A percentile compares a stretch with the other conserved stretches of the same genome.
Evolutionary conservation across 805 yeast genomes (phyloP).

Genomic region (Lachancea fermentati): DNA sequence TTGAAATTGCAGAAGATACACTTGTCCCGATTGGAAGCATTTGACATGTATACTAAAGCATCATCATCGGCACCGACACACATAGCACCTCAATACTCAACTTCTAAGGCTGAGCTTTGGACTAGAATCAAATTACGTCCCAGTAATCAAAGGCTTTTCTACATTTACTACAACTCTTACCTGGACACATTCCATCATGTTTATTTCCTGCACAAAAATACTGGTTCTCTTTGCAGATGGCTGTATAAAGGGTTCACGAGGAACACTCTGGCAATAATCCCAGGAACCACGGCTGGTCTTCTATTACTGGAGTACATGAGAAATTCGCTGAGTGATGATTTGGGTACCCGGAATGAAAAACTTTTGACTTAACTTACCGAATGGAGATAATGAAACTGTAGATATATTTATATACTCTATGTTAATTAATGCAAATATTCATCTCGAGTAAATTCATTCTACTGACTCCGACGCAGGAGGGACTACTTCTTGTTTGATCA

Average conservation of each 20-base stretch:
- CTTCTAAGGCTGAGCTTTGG: constrained; percentile 1
- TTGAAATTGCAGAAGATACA: constrained; percentile 76
- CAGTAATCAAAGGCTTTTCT: constrained; percentile 21
- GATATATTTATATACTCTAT: background rate
- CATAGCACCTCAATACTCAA: constrained; percentile 1
- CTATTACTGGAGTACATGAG: constrained; percentile 81
- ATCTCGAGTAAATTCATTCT: too few relatives aligned
- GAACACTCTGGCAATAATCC: constrained; percentile 70
- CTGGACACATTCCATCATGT: constrained; percentile 66
- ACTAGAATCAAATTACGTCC: constrained; percentile 13
- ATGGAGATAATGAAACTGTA: background rate
- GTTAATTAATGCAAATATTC: background rate
- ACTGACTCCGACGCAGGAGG: too few relatives aligned
- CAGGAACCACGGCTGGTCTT: constrained; percentile 84
- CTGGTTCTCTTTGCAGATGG: constrained; percentile 52
- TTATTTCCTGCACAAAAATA: constrained; percentile 45
- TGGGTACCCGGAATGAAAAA: too few relatives aligned
- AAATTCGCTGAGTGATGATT: constrained; percentile 28
- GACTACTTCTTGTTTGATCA: too few relatives aligned
- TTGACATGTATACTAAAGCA: constrained; percentile 48
- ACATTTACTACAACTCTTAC: constrained; percentile 67
- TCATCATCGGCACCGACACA: background rate
- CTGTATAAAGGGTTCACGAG: constrained; percentile 73
- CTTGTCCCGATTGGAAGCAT: constrained; percentile 69
- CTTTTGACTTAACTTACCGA: too few relatives aligned